Evolutionary conservation across 352 stramenopile species (phyloP).

Genomic region (Phytophthora cactorum): DNA sequence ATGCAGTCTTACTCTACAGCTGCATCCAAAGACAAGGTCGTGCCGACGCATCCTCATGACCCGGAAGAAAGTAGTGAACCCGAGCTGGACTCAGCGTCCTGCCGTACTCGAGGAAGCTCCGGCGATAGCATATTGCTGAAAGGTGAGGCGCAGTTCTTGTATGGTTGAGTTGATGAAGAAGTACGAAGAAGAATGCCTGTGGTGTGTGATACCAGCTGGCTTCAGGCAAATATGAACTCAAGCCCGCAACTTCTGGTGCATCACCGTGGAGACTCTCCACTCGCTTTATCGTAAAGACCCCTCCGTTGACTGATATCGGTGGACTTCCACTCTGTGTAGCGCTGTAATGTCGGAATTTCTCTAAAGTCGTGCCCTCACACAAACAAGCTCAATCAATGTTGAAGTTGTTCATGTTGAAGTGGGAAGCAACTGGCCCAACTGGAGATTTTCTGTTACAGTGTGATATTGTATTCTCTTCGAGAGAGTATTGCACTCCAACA

Average conservation of each 20-base stretch:
- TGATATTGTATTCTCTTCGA: not conserved
- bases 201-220: not conserved
- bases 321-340: conserved; percentile 11
- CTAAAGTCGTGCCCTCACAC: not conserved
- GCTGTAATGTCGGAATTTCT: not conserved
- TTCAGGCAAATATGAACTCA: conserved; percentile 6
- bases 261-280: not conserved
- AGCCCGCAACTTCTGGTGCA: conserved; percentile 2
- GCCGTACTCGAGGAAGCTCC: conserved; percentile 20
- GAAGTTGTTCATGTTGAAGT: conserved; percentile 30
- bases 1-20: conserved; percentile 36
- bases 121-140: conserved; percentile 49
- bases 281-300: not conserved
- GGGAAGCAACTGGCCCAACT: conserved; percentile 1
- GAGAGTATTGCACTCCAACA: not conserved
- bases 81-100: conserved; percentile 20
- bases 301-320: not conserved
- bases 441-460: too few species aligned
- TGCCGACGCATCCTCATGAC: conserved; percentile 13
- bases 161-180: conserved; percentile 36
- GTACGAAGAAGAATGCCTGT: not conserved
- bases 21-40: conserved; percentile 14
- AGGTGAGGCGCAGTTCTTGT: conserved; percentile 56
- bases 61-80: conserved; percentile 22
- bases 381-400: conserved; percentile 16